Conservation (phyloP, 1,139 yeast species). For the Meyerozyma carpophila region DNA sequence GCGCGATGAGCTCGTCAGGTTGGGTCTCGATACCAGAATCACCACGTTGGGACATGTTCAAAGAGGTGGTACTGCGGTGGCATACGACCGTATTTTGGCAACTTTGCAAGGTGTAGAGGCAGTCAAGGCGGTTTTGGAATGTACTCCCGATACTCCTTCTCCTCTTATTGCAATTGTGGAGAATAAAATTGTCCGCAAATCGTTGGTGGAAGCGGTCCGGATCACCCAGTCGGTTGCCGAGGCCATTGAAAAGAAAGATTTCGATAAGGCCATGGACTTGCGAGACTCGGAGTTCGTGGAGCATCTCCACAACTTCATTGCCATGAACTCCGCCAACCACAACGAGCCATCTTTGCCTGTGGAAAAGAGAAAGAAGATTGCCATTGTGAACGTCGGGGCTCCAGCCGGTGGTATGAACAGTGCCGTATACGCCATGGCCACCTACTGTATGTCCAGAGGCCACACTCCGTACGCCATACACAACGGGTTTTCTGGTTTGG, state of each 20-base stretch:
- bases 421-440: conserved; percentile 70
- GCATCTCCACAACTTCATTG: conserved; percentile 64
- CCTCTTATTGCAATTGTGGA: conserved; percentile 73
- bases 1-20: conserved; percentile 55
- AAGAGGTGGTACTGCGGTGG: conserved; percentile 84
- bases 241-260: conserved; percentile 55
- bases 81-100: conserved; percentile 69
- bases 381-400: conserved; percentile 76
- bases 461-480: conserved; percentile 70
- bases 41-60: conserved; percentile 82
- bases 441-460: conserved; percentile 70
- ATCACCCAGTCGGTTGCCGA: conserved; percentile 67
- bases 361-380: conserved; percentile 59
- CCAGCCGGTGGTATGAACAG: conserved; percentile 81
- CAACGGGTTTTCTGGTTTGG: conserved; percentile 71
- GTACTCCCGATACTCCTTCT: conserved; percentile 66
- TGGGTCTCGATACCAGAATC: conserved; percentile 73
- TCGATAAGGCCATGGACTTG: conserved; percentile 59
- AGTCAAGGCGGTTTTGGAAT: conserved; percentile 66
- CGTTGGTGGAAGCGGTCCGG: conserved; percentile 68
- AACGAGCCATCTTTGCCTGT: conserved; percentile 56
- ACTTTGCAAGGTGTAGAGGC: conserved; percentile 84
- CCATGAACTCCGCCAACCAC: conserved; percentile 66
- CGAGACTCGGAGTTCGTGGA: conserved; percentile 72
- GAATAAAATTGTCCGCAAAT: conserved; percentile 63